Percentiles rank a stretch among this genome's conserved stretches.
phyloP scores from a whole-genome alignment of 2,329 filamentous ascomycete genomes.

The Zarea fungicola region DNA sequence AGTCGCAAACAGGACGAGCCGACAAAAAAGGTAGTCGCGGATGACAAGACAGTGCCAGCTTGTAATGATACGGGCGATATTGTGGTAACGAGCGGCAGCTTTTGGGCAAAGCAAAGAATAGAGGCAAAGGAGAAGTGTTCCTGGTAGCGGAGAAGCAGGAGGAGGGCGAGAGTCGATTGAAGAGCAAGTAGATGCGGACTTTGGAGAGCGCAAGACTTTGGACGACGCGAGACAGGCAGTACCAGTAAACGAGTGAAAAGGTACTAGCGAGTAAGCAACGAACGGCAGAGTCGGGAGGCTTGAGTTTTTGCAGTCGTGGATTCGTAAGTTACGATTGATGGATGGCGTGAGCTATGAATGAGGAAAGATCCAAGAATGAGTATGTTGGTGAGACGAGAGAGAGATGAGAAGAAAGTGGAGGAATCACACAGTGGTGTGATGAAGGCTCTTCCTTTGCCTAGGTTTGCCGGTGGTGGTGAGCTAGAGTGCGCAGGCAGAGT shows the following conservation, averaged over 20 bases:
- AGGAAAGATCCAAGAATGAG: neutral
- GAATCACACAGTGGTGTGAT: no score
- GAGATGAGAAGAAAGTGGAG: neutral
- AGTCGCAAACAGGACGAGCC: neutral
- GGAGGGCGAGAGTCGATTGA: neutral
- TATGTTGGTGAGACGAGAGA: neutral
- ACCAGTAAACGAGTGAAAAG: constrained; percentile 13
- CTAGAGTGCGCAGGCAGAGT: neutral
- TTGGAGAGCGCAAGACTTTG: neutral
- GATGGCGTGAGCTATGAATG: neutral
- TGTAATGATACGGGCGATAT: no score
- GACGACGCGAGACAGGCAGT: constrained; percentile 9
- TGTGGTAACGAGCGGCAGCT: no score
- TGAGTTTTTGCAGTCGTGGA: neutral
- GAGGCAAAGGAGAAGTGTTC: no score
- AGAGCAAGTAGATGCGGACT: neutral
- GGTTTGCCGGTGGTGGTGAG: neutral
- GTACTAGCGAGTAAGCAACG: constrained; percentile 8
- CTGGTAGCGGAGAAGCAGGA: no score
- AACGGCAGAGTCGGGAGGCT: neutral
- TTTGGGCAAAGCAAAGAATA: no score
- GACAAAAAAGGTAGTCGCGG: neutral
- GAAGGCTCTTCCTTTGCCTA: no score
- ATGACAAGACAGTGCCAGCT: no score
- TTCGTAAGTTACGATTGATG: neutral